phyloP scores from a whole-genome alignment of 2,329 filamentous ascomycete genomes.

The Sporothrix inflata region DNA sequence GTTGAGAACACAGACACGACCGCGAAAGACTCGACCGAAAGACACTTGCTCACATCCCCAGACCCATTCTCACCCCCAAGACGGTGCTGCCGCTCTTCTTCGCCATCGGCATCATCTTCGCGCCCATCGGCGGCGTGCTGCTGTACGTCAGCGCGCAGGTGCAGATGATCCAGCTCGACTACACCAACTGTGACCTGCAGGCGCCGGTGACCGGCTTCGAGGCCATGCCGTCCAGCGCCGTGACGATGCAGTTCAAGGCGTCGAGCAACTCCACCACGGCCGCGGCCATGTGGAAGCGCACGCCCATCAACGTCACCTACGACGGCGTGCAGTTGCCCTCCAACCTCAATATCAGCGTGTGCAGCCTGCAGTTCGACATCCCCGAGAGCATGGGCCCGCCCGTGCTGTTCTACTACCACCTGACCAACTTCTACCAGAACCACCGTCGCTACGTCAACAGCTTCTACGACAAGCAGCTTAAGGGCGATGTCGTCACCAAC shows the following conservation, averaged over 20 bases:
- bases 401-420: constrained; percentile 90
- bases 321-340: constrained; percentile 44
- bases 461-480: constrained; percentile 78
- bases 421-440: constrained; percentile 99
- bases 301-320: constrained; percentile 47
- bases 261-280: constrained; percentile 46
- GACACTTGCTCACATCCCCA: constrained; percentile 42
- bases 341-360: constrained; percentile 52
- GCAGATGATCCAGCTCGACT: constrained; percentile 88
- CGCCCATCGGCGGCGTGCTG: constrained; percentile 84
- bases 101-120: constrained; percentile 86
- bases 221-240: constrained; percentile 61
- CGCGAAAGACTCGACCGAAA: not conserved
- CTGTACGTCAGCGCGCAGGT: constrained; percentile 85
- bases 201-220: constrained; percentile 50
- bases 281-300: constrained; percentile 47
- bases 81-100: constrained; percentile 92
- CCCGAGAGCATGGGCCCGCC: constrained; percentile 79
- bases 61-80: constrained; percentile 93
- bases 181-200: constrained; percentile 71
- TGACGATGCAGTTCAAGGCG: constrained; percentile 73
- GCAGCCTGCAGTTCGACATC: constrained; percentile 76
- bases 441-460: constrained; percentile 95
- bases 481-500: constrained; percentile 66
- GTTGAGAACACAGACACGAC: constrained; percentile 45